Evolutionary conservation across 768 basidiomycete genomes (phyloP), one percentile per base, ranked within the genome.

Genomic region (Gloeostereum incarnatum): DNA sequence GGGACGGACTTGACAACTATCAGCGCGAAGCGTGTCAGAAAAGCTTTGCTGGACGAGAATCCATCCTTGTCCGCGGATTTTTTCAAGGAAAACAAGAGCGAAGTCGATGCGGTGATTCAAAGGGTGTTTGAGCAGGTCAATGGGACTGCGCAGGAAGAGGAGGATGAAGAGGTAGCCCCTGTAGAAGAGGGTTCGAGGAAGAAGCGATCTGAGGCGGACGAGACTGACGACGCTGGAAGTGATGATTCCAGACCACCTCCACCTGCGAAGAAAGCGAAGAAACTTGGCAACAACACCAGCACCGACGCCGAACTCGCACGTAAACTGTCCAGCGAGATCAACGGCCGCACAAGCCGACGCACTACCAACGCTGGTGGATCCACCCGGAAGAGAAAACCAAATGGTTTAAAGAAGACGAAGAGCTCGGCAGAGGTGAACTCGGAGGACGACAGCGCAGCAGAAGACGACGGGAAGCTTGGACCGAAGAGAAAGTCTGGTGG

Each of bases 1-100:
- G 79, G 75, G 33, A 81, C 74, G 33, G 83, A 91, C 66, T 69
- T 91, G 50, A 44, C 66, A 32, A 83, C 81, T 32, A 86, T 91
- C 58, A 85, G 79, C 54, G 91, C 90, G 32, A 94, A 89, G 63
- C 79, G 78, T 60, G 89, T 96, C 49, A 77, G 92, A 46, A 82
- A 81, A 52, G 73, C 78, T 53, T 63, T 91, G 45, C 49, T 64
- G 40, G 74, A 73, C 43, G 38, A 62, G 43, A 68, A 76, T 56
- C 56, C 71, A 6, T 58, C 67, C 14, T 52, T 87, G 38, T 75
- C 80, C 6, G 40, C 67, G 18, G 77, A 77, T 20, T 60, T 71
- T 36, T 54, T 93, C 43, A 83, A 78, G 51, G 69, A 74, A 46
- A 60, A 82, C 59, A 85, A 81, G 51, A 56, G 61, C 13, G 77